Conservation (phyloP, 257 asterid genomes). For the Przewalskia tangutica region DNA sequence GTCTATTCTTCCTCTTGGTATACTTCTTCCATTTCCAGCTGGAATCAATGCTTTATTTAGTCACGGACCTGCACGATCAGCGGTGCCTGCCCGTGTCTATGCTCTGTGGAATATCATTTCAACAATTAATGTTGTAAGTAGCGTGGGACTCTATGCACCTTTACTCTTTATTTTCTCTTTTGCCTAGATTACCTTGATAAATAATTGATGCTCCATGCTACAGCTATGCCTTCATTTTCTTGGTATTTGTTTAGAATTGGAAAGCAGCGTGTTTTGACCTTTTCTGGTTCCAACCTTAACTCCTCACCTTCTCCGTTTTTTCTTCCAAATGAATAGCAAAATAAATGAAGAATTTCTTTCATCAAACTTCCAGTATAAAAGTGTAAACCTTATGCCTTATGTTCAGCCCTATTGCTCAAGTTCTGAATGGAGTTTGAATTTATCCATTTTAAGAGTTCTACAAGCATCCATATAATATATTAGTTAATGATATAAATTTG, state of each 20-base stretch:
- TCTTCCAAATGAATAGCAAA: neutral
- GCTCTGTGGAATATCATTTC: conserved; percentile 80
- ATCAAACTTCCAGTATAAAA: neutral
- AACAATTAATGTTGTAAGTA: conserved; percentile 70
- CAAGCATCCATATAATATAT: neutral
- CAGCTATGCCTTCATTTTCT: neutral
- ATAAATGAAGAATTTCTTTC: neutral
- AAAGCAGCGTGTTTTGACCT: neutral
- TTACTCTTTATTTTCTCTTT: neutral
- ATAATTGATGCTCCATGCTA: neutral
- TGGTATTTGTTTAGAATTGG: neutral
- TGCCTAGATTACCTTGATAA: neutral
- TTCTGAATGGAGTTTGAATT: neutral
- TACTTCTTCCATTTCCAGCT: conserved; percentile 81
- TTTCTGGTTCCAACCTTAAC: neutral
- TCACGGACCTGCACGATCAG: conserved; percentile 78
- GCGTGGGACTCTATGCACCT: neutral
- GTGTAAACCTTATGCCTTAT: neutral
- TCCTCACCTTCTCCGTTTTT: neutral
- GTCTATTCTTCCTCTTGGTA: conserved; percentile 70
- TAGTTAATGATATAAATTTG: neutral
- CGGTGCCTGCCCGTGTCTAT: conserved; percentile 77
- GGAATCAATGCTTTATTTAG: conserved; percentile 82
- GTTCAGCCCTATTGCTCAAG: neutral
- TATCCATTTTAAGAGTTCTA: neutral